Evolutionary conservation across 768 basidiomycete genomes (phyloP), one percentile per base, ranked within the genome.

Genomic region (Lactarius pseudohatsudake): DNA sequence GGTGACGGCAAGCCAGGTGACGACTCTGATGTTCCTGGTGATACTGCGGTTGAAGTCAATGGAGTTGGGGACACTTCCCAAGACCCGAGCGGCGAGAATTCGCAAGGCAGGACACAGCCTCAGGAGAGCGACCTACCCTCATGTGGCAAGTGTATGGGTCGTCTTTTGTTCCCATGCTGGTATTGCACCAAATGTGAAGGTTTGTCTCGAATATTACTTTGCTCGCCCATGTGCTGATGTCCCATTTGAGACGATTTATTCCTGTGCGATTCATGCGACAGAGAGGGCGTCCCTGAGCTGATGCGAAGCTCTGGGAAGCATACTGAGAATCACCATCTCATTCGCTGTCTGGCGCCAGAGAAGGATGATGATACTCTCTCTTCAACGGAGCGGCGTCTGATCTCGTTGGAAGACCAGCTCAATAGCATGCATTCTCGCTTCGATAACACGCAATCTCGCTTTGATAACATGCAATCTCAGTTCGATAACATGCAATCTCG

Each of bases 81-180:
- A 40, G 5, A 40, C 4, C 38, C 38, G 15, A 40, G 38, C 10
- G 38, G 15, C 38, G 38, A 40, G 38, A 16, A 16, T 32, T 10
- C 55, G 7, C 55, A 56, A 34, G 30, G 20, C 55, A 9, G 7
- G 7, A 54, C 59, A 57, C 28, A 59, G 72, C 6, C 61, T 67
- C 36, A 59, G 70, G 36, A 67, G 71, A 22, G 67, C 66, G 60
- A 67, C 64, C 41, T 69, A 72, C 47, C 72, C 64, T 2, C 62
- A 68, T 38, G 76, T 72, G 6, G 69, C 65, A 47, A 70, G 58
- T 54, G 75, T 72, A 18, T 61, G 72, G 38, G 64, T 69, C 43
- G 36, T 38, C 41, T n/a, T 40, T 59, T 30, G 10, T 36, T 64
- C 43, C 62, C 56, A 7, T 57, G 40, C 26, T 63, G 62, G 62